A percentile compares a stretch with the other conserved stretches of the same genome.
Conservation (phyloP, 2,329 filamentous ascomycete genomes). For the Eutypella sp. region DNA sequence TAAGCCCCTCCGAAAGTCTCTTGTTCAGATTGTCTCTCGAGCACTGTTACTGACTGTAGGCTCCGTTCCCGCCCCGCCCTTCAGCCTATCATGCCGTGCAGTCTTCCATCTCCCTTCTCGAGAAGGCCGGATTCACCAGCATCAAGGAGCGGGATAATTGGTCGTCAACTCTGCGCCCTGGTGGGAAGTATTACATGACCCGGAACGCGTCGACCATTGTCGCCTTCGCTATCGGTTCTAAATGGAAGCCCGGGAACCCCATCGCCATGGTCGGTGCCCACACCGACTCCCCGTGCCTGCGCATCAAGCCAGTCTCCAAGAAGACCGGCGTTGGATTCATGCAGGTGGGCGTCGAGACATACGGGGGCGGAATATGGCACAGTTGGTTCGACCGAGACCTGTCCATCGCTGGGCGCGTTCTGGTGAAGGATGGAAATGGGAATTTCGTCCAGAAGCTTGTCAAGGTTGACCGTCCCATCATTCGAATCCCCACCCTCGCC, state of each 20-base stretch:
- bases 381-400: slow-evolving; percentile 97
- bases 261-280: slow-evolving; percentile 93
- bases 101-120: slow-evolving; percentile 68
- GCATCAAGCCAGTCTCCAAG: slow-evolving; percentile 92
- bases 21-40: no score
- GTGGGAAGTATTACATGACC: slow-evolving; percentile 94
- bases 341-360: slow-evolving; percentile 93
- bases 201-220: slow-evolving; percentile 89
- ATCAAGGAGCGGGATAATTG: slow-evolving; percentile 91
- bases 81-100: slow-evolving; percentile 91
- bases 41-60: no score
- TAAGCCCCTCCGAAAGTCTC: no score
- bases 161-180: slow-evolving; percentile 72
- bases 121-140: slow-evolving; percentile 77
- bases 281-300: slow-evolving; percentile 88
- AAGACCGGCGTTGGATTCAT: slow-evolving; percentile 81
- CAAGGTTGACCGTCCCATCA: slow-evolving; percentile 83
- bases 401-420: slow-evolving; percentile 80
- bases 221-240: slow-evolving; percentile 83
- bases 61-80: no score
- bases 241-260: slow-evolving; percentile 88
- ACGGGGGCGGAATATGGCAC: slow-evolving; percentile 95
- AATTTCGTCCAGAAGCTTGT: slow-evolving; percentile 79
- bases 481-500: slow-evolving; percentile 88
- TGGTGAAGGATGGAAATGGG: slow-evolving; percentile 70